These are phyloP conservation scores for Phytopythium montanum DNA, from an alignment of 352 stramenopile species.

Conservation along the genomic window DNA sequence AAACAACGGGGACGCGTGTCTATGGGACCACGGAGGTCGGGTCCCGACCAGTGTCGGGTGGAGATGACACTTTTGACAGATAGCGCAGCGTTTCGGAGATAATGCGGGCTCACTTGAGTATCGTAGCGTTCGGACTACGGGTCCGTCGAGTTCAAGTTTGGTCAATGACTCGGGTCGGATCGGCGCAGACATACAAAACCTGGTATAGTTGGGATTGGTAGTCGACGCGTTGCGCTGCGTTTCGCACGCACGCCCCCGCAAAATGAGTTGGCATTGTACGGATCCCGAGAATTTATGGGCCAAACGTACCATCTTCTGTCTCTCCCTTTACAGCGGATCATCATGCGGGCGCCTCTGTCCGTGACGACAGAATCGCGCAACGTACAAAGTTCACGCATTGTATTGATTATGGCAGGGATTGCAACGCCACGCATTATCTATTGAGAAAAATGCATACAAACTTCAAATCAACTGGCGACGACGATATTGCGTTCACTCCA, in stretches of 20 bases:
- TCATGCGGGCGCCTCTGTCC: neutral
- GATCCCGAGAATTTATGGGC: neutral
- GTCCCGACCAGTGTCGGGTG: neutral
- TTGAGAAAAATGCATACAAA: neutral
- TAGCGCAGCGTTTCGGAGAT: neutral
- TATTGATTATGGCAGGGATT: neutral
- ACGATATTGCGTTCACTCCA: too few species aligned
- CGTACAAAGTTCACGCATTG: neutral
- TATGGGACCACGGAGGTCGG: constrained; percentile 3
- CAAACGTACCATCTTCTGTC: neutral
- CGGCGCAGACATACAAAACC: neutral
- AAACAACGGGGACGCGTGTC: neutral
- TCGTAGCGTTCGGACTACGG: neutral
- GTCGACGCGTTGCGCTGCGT: neutral
- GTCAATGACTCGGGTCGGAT: neutral
- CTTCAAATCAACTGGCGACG: too few species aligned
- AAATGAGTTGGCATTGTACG: too few species aligned
- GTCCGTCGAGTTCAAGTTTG: neutral
- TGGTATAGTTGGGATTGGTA: neutral
- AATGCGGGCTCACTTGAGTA: neutral
- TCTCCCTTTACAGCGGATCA: neutral
- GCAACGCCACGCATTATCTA: neutral
- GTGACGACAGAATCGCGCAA: neutral
- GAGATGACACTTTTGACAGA: neutral
- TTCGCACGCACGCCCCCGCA: neutral